A percentile compares a stretch with the other conserved stretches of the same genome.
Conservation (phyloP, 768 basidiomycete species). For the Panaeolus cyanescens region DNA sequence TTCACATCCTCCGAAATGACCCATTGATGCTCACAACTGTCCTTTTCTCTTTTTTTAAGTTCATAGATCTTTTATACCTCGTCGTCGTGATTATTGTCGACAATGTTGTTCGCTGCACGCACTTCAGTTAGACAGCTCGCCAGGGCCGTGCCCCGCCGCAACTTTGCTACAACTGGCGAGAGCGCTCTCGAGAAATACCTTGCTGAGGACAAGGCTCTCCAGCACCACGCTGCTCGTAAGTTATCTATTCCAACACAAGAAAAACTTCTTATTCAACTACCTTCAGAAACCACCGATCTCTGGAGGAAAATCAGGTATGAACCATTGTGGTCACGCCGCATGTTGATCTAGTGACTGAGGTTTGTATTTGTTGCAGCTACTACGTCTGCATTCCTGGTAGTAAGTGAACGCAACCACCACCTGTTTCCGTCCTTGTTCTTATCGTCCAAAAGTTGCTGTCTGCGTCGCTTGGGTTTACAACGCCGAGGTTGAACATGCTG, state of each 20-base stretch:
- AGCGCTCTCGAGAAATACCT: conserved; percentile 42
- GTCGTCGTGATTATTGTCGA: conserved; percentile 11
- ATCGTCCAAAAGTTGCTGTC: conserved; percentile 39
- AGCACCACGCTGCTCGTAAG: conserved; percentile 68
- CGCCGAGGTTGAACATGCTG: conserved; percentile 62
- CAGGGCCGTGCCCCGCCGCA: conserved; percentile 42
- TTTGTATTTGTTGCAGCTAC: conserved; percentile 47
- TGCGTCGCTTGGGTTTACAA: conserved; percentile 60
- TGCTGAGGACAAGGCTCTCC: conserved; percentile 55
- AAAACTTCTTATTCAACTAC: too few species aligned
- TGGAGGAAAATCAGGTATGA: conserved; percentile 87
- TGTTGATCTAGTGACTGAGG: conserved; percentile 5
- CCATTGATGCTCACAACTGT: conserved; percentile 19
- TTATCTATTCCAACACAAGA: conserved; percentile 2
- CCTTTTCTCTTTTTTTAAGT: conserved; percentile 7
- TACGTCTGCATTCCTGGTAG: conserved; percentile 77
- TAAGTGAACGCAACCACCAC: conserved; percentile 42
- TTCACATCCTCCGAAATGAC: conserved; percentile 35
- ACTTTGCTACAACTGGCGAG: conserved; percentile 30
- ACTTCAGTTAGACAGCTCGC: conserved; percentile 48
- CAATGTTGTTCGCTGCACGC: conserved; percentile 54
- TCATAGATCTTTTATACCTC: conserved; percentile 8
- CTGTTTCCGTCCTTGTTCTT: background rate
- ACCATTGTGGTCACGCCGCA: background rate
- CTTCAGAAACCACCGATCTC: conserved; percentile 76